Conservation (phyloP, 345 rosid species). For the Linum trigynum region DNA sequence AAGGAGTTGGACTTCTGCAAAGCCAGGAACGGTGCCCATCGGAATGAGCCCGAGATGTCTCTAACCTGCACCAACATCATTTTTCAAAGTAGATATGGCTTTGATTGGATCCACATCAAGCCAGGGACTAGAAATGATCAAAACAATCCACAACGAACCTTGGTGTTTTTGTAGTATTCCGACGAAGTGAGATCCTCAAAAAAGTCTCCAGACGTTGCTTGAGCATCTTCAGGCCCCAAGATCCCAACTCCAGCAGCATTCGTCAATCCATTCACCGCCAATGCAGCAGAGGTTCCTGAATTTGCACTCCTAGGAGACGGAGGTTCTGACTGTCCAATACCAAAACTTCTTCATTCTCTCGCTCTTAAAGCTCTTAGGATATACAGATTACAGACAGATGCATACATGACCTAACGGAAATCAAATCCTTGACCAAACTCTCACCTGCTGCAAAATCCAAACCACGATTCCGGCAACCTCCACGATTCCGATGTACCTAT, state of each 20-base stretch:
- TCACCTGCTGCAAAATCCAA: conserved; percentile 95
- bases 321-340: conserved; percentile 62
- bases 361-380: not conserved
- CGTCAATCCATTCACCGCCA: conserved; percentile 41
- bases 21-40: conserved; percentile 99
- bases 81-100: not conserved
- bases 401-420: not conserved
- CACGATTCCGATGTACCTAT: conserved; percentile 83
- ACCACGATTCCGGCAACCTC: conserved; percentile 93
- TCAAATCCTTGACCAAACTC: not conserved
- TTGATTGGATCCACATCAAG: not conserved
- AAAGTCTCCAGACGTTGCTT: conserved; percentile 77
- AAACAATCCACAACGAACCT: conserved; percentile 30
- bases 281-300: conserved; percentile 42
- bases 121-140: not conserved
- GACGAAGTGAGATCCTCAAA: conserved; percentile 80
- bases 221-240: conserved; percentile 65
- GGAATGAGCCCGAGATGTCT: conserved; percentile 93
- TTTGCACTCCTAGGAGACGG: conserved; percentile 69
- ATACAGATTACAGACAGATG: not conserved
- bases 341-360: not conserved
- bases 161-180: conserved; percentile 65
- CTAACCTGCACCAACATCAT: conserved; percentile 46
- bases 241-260: conserved; percentile 31
- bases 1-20: conserved; percentile 83